phyloP scores from a whole-genome alignment of 2,329 filamentous ascomycete species.

The Phaeosphaeria sp. region DNA sequence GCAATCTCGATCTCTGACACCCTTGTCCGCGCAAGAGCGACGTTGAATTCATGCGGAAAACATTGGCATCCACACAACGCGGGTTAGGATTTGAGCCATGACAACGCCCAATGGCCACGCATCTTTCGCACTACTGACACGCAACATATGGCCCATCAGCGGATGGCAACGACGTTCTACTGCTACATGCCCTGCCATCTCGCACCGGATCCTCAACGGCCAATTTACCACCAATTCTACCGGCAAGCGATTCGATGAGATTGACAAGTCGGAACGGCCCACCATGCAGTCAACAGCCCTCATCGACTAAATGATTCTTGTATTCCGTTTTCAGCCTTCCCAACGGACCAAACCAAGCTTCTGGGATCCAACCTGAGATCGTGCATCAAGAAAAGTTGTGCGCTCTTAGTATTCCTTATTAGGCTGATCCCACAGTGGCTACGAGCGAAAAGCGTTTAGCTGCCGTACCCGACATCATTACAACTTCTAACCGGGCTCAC shows the following conservation, averaged over 20 bases:
- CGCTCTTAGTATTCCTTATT: slow-evolving; percentile 19
- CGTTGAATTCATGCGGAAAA: not conserved
- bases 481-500: slow-evolving; percentile 16
- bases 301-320: not conserved
- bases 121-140: too few species aligned
- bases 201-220: too few species aligned
- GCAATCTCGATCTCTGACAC: not conserved
- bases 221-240: not conserved
- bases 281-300: not conserved
- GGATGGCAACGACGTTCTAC: too few species aligned
- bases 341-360: not conserved
- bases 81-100: too few species aligned
- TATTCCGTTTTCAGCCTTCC: not conserved
- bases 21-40: not conserved
- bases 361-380: not conserved
- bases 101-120: too few species aligned
- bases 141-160: too few species aligned
- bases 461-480: slow-evolving; percentile 19
- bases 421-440: slow-evolving; percentile 31
- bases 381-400: not conserved
- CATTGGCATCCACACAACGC: not conserved
- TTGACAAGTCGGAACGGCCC: not conserved
- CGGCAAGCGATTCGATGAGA: not conserved
- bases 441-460: slow-evolving; percentile 23
- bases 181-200: not conserved